Evolutionary conservation across 2,329 filamentous ascomycete genomes (phyloP), one percentile per base, ranked within the genome.

Genomic region (Hypoxylon sp.): DNA sequence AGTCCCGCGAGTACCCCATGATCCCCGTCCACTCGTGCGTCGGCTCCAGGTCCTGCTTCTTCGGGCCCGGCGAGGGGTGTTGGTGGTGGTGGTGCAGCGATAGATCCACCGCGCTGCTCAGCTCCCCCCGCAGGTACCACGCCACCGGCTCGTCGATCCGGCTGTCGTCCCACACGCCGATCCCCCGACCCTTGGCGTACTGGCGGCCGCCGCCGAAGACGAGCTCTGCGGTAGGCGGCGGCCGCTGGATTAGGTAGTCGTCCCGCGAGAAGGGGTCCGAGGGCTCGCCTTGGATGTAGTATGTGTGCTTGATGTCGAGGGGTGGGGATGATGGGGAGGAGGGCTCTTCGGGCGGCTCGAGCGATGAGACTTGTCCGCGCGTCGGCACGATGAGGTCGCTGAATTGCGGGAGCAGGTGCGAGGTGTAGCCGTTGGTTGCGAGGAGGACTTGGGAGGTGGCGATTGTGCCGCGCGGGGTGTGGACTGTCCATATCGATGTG

Each of bases 371-470:
- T 75, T 94, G 89, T 0, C 92, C 93, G 23, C 92, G 84, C 1
- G 92, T 89, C 0, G 94, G 94, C 2, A 94, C 87, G 68, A 97
- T 91, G 7, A 94, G 83, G 69, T 90, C 87, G 9, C 86, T 82
- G 74, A 95, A 91, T 34, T 82, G 76, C 0, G 92, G 92, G 1
- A 95, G 81, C 3, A 97, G 83, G 66, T 90, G 85, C 1, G 92
- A 93, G 0, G 93, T 94, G 78, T 97, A 97, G 2, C 84, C 94
- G 75, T 97, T 97, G 0, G 91, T 95, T 3, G 93, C 91, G 14
- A 97, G 85, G 17, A 97, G 84, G 19, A 97, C 87, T 34, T 87
- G 84, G 11, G 82, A 80, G 0, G 93, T 84, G 0, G 77, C 77
- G 60, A 97, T 85, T 45, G 80, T 82, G n/a, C 93, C 94, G 21